These are phyloP conservation scores for Coemansia interrupta DNA, from an alignment of 192 early-diverging fungal species.

Conservation along the genomic window DNA sequence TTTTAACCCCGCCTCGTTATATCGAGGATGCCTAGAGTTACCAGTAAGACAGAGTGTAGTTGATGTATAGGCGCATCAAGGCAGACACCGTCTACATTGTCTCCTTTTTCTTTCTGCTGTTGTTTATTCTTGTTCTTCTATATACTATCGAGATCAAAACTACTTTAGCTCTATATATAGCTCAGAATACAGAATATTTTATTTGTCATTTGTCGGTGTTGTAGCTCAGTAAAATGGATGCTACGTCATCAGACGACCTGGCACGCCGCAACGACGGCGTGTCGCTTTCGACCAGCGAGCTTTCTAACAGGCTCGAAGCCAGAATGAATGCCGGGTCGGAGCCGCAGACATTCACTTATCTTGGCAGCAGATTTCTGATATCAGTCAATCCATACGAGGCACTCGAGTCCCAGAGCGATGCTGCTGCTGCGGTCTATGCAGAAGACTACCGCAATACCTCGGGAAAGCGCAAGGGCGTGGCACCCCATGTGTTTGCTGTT, in stretches of 20 bases:
- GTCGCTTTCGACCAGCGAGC: constrained; percentile 35
- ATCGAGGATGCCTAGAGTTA: too few relatives aligned
- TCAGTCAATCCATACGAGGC: constrained; percentile 66
- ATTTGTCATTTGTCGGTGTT: too few relatives aligned
- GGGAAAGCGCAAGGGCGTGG: constrained; percentile 46
- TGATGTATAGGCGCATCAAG: too few relatives aligned
- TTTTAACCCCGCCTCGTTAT: too few relatives aligned
- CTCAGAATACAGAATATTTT: too few relatives aligned
- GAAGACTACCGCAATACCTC: constrained; percentile 66
- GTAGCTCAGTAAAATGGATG: constrained; percentile 23
- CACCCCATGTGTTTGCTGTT: constrained; percentile 82
- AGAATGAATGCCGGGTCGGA: constrained; percentile 42
- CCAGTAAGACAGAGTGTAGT: too few relatives aligned
- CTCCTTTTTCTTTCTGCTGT: too few relatives aligned
- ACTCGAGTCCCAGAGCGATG: constrained; percentile 57
- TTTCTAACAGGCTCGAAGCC: constrained; percentile 55
- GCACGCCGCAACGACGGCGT: constrained; percentile 51
- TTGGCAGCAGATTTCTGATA: constrained; percentile 66
- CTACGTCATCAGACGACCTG: constrained; percentile 38
- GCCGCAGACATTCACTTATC: constrained; percentile 61
- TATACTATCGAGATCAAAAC: too few relatives aligned
- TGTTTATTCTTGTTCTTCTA: too few relatives aligned
- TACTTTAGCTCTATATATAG: too few relatives aligned
- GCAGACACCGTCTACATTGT: too few relatives aligned
- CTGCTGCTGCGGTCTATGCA: constrained; percentile 69